Percentiles rank a stretch among this genome's conserved stretches.
phyloP scores from a whole-genome alignment of 495 filamentous ascomycete genomes.

The Tetracladium setigerum region DNA sequence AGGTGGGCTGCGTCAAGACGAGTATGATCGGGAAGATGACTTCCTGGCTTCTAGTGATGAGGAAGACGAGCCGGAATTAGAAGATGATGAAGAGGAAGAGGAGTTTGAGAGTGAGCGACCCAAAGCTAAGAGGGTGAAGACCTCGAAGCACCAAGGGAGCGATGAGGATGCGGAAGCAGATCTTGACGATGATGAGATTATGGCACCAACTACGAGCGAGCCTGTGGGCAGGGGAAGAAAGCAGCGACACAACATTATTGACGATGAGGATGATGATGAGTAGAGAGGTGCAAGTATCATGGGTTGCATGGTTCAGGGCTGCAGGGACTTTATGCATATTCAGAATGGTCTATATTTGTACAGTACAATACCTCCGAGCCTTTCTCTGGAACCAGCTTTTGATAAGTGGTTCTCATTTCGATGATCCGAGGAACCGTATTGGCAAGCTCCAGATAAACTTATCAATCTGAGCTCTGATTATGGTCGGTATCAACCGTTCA shows the following conservation, averaged over 20 bases:
- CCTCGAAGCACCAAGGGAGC: constrained; percentile 34
- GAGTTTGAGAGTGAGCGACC: constrained; percentile 30
- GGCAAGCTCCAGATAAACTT: too few species aligned
- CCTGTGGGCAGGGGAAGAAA: constrained; percentile 21
- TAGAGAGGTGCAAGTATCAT: background rate
- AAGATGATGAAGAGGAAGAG: constrained; percentile 56
- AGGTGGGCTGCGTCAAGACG: constrained; percentile 61
- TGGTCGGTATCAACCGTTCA: too few species aligned
- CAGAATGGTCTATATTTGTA: too few species aligned
- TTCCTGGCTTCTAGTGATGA: constrained; percentile 72
- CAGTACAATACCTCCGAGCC: too few species aligned
- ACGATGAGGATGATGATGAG: constrained; percentile 34
- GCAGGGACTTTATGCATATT: too few species aligned
- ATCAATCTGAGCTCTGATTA: too few species aligned
- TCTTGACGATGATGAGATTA: constrained; percentile 31
- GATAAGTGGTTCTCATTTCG: too few species aligned
- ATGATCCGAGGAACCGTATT: too few species aligned
- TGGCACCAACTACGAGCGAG: constrained; percentile 25
- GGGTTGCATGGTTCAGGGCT: too few species aligned
- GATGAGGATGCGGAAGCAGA: constrained; percentile 33
- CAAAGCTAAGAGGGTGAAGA: constrained; percentile 41
- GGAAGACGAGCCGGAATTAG: constrained; percentile 51
- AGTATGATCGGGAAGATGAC: constrained; percentile 76
- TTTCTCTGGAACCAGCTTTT: too few species aligned
- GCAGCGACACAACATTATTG: constrained; percentile 32